phyloP scores from a whole-genome alignment of 805 yeast species.

The Yamadazyma phyllophila region DNA sequence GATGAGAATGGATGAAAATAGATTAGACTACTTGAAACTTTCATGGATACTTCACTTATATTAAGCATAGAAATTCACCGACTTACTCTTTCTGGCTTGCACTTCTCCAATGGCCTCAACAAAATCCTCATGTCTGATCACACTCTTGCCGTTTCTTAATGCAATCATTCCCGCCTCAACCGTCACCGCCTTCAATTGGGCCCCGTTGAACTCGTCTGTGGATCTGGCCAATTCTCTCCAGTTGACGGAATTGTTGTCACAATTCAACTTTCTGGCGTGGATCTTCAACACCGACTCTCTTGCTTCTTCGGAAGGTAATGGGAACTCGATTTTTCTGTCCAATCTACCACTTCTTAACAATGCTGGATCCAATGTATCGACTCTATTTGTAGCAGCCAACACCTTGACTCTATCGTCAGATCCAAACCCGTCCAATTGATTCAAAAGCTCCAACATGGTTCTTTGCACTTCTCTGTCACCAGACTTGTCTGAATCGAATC shows the following conservation, averaged over 20 bases:
- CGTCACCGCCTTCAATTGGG: constrained; percentile 96
- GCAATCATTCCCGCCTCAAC: constrained; percentile 99
- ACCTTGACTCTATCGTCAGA: constrained; percentile 97
- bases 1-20: too few relatives aligned
- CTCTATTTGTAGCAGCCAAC: constrained; percentile 97
- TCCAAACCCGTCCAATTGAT: constrained; percentile 85
- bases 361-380: constrained; percentile 98
- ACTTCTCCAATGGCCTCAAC: constrained; percentile 98
- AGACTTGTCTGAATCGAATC: constrained; percentile 45
- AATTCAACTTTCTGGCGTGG: constrained; percentile 95
- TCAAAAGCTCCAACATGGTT: constrained; percentile 49
- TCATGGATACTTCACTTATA: too few relatives aligned
- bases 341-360: constrained; percentile 94
- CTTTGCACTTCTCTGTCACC: constrained; percentile 49
- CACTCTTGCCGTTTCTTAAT: constrained; percentile 85
- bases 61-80: constrained; percentile 93
- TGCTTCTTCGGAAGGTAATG: constrained; percentile 95
- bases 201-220: constrained; percentile 98
- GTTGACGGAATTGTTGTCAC: constrained; percentile 79
- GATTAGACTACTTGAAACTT: too few relatives aligned
- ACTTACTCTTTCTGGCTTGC: constrained; percentile 93
- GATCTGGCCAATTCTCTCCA: constrained; percentile 98
- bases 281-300: constrained; percentile 95
- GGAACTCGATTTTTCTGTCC: constrained; percentile 97
- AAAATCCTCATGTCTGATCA: constrained; percentile 94